Conservation (phyloP, 2,329 filamentous ascomycete genomes). For the Beauveria sp. region DNA sequence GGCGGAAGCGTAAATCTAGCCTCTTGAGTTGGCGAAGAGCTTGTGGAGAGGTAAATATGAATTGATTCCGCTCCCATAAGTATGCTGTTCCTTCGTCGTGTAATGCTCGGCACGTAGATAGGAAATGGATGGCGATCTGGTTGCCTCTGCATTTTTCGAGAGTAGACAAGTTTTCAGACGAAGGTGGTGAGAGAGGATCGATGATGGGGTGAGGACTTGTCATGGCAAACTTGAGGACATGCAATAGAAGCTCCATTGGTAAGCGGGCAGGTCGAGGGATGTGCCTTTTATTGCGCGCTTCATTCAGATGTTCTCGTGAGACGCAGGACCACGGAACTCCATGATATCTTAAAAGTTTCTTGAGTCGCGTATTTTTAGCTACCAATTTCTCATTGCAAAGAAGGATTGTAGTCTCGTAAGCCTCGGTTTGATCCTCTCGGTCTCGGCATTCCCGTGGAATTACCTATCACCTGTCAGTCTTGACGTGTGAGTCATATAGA, state of each 20-base stretch:
- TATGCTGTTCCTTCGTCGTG: slow-evolving; percentile 40
- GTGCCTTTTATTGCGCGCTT: too few relatives aligned
- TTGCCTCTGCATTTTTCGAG: slow-evolving; percentile 37
- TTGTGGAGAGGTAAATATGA: slow-evolving; percentile 45
- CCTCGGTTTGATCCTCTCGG: slow-evolving; percentile 41
- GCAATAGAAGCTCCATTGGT: slow-evolving; percentile 45
- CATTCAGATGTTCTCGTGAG: not conserved
- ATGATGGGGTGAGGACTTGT: slow-evolving; percentile 42
- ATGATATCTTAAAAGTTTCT: not conserved
- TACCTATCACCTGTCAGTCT: slow-evolving; percentile 7
- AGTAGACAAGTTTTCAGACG: slow-evolving; percentile 34
- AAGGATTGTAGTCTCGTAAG: slow-evolving; percentile 16
- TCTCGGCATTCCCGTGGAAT: slow-evolving; percentile 45
- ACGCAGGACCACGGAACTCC: not conserved
- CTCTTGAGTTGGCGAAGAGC: slow-evolving; percentile 42
- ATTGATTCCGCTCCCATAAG: slow-evolving; percentile 45
- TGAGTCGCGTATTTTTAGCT: not conserved
- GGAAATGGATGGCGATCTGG: slow-evolving; percentile 44
- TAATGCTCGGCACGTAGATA: slow-evolving; percentile 44
- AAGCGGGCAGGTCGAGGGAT: slow-evolving; percentile 29
- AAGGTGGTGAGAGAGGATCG: slow-evolving; percentile 42
- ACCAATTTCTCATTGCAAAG: not conserved
- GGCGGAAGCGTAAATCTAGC: slow-evolving; percentile 34
- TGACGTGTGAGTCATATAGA: too few relatives aligned
- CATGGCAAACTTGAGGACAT: slow-evolving; percentile 44